A percentile compares a stretch with the other conserved stretches of the same genome.
phyloP scores from a whole-genome alignment of 768 basidiomycete species.

The Suillus occidentalis region DNA sequence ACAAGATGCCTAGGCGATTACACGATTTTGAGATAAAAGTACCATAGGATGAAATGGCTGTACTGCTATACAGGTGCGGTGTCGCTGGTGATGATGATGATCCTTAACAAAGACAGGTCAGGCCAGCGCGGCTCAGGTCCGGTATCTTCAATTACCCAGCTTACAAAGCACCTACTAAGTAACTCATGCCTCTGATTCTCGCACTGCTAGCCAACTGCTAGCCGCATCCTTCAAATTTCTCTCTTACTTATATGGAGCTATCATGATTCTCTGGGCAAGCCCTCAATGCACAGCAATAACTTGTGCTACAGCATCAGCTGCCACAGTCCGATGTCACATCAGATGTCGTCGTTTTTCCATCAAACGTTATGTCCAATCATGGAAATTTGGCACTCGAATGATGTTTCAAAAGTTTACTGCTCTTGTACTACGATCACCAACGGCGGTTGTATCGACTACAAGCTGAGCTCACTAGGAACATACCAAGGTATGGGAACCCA shows the following conservation, averaged over 20 bases:
- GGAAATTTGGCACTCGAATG: neutral
- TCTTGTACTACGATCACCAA: neutral
- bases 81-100: conserved; percentile 2
- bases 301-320: neutral
- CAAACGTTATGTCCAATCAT: neutral
- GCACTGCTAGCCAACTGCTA: no score
- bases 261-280: no score
- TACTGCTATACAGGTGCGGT: conserved; percentile 1
- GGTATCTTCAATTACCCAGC: conserved; percentile 1
- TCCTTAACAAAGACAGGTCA: neutral
- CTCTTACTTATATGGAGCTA: neutral
- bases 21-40: neutral
- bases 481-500: neutral
- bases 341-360: neutral
- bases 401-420: neutral
- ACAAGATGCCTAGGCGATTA: neutral
- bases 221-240: no score
- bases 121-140: neutral
- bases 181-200: no score
- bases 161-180: neutral
- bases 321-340: neutral
- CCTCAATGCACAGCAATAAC: neutral
- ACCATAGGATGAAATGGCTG: conserved; percentile 1
- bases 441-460: neutral
- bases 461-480: neutral